Conservation (phyloP, 495 filamentous ascomycete genomes). For the Clavariopsis aquatica region DNA sequence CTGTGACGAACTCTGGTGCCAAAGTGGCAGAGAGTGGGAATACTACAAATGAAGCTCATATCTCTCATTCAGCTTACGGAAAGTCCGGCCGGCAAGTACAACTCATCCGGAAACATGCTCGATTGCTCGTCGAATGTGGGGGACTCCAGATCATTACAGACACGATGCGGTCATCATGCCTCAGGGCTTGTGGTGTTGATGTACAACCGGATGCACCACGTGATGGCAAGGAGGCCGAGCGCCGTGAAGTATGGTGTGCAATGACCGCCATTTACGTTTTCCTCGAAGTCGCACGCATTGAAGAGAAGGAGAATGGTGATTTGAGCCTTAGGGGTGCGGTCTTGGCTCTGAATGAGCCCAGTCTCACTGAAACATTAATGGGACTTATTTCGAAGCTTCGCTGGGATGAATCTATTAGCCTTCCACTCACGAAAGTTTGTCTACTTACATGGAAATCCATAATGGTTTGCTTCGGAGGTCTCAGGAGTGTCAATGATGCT, state of each 20-base stretch:
- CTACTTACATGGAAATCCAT: slow-evolving; percentile 74
- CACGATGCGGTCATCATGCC: slow-evolving; percentile 23
- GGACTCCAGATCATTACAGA: slow-evolving; percentile 39
- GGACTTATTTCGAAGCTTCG: slow-evolving; percentile 73
- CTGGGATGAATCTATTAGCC: slow-evolving; percentile 77
- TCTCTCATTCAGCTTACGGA: slow-evolving; percentile 5
- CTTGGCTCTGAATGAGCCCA: slow-evolving; percentile 62
- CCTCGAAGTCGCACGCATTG: slow-evolving; percentile 44
- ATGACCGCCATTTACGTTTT: slow-evolving; percentile 46
- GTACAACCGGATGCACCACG: slow-evolving; percentile 18
- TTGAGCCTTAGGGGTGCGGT: slow-evolving; percentile 24
- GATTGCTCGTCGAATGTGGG: slow-evolving; percentile 35
- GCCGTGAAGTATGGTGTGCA: slow-evolving; percentile 45
- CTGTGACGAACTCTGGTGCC: slow-evolving; percentile 4
- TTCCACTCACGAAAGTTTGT: slow-evolving; percentile 60
- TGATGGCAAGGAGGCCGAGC: slow-evolving; percentile 40
- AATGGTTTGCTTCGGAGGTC: slow-evolving; percentile 80
- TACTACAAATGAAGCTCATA: not conserved
- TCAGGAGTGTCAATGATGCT: slow-evolving; percentile 65
- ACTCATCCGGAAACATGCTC: slow-evolving; percentile 43
- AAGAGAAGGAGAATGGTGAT: slow-evolving; percentile 35
- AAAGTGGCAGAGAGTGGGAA: not conserved
- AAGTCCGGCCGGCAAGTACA: slow-evolving; percentile 42
- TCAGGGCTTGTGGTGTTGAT: slow-evolving; percentile 32
- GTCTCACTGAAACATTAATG: slow-evolving; percentile 70